A percentile compares a stretch with the other conserved stretches of the same genome.
Evolutionary conservation across 352 stramenopile genomes (phyloP).

Genomic region (Blastocystis sp.): DNA sequence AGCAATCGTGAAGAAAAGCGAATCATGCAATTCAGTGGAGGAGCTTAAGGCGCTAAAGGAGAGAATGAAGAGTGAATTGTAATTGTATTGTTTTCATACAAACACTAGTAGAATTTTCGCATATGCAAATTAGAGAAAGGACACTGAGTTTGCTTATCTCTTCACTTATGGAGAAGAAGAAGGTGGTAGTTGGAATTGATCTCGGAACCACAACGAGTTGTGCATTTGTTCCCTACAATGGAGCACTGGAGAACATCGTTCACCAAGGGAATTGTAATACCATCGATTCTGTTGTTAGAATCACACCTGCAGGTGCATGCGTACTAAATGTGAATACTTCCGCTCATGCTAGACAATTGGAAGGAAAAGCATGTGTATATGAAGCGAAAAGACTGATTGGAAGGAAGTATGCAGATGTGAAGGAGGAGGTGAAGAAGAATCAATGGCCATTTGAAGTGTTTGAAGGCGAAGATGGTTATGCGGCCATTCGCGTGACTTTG

Average conservation of each 20-base stretch:
- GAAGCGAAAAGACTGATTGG: slow-evolving; percentile 53
- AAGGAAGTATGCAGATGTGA: slow-evolving; percentile 35
- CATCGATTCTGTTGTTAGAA: slow-evolving; percentile 37
- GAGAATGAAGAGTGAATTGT: too few relatives aligned
- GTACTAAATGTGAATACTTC: slow-evolving; percentile 14
- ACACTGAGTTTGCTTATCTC: too few relatives aligned
- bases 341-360: not conserved
- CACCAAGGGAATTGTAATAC: not conserved
- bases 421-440: slow-evolving; percentile 31
- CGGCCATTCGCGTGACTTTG: not conserved
- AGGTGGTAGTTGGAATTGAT: slow-evolving; percentile 43
- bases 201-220: slow-evolving; percentile 49
- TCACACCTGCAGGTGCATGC: not conserved
- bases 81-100: too few relatives aligned
- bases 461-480: slow-evolving; percentile 35
- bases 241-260: not conserved
- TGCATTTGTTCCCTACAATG: not conserved
- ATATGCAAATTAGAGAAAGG: too few relatives aligned
- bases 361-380: not conserved
- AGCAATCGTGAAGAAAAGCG: too few relatives aligned
- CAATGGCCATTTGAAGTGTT: slow-evolving; percentile 44
- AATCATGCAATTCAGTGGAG: too few relatives aligned
- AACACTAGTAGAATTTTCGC: too few relatives aligned
- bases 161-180: too few relatives aligned
- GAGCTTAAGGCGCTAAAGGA: too few relatives aligned